Evolutionary conservation across 176 grass and related monocot species (phyloP).

Genomic region (Oryza longistaminata): DNA sequence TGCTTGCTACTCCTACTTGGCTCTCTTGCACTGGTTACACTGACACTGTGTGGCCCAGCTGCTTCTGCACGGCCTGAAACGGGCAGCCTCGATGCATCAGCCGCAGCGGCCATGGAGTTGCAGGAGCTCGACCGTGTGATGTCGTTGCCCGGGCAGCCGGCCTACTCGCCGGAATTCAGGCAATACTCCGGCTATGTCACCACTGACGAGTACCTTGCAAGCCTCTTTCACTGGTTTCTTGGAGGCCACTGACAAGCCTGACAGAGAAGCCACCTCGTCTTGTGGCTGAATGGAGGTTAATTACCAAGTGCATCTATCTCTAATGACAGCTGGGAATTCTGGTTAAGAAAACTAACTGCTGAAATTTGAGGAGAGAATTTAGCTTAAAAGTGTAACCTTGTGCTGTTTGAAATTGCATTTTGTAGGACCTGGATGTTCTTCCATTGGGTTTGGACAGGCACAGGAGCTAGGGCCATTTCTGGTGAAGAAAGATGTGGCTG

Average conservation of each 20-base stretch:
- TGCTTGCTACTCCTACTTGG: constrained; percentile 17
- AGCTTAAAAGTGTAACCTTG: not conserved
- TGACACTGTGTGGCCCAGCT: not conserved
- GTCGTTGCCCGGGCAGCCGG: constrained; percentile 49
- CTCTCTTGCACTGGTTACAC: not conserved
- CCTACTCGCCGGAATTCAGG: constrained; percentile 14
- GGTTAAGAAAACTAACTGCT: no score
- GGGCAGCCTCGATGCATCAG: not conserved
- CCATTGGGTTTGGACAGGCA: constrained; percentile 63
- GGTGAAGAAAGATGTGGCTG: constrained; percentile 71
- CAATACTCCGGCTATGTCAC: constrained; percentile 62
- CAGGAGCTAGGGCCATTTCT: constrained; percentile 78
- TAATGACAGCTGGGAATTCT: not conserved
- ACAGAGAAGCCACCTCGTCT: constrained; percentile 48
- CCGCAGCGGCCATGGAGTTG: constrained; percentile 1
- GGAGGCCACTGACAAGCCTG: constrained; percentile 48
- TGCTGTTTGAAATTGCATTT: not conserved
- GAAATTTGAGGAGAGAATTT: no score
- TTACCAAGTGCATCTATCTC: not conserved
- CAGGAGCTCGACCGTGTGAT: constrained; percentile 50
- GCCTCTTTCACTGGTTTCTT: constrained; percentile 76
- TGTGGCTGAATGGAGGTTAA: constrained; percentile 79
- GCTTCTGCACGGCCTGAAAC: constrained; percentile 6
- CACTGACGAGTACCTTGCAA: constrained; percentile 47
- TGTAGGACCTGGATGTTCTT: constrained; percentile 69